Base-by-base conservation (phyloP, 441 rosid genomes). In the Geranium incanum region DNA sequence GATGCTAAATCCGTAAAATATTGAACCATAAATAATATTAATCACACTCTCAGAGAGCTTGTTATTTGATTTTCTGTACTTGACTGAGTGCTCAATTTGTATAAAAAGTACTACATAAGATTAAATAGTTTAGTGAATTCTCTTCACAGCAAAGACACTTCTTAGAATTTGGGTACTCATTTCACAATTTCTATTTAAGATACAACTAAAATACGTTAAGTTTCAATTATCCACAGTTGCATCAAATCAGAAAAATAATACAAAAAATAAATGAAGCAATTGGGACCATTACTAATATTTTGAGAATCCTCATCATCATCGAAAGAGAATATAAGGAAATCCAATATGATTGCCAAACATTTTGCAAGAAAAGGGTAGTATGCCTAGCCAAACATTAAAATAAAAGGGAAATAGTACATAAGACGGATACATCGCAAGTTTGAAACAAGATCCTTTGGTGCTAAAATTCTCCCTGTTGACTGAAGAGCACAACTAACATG, bases 371-470 rank as follows among this genome's bases (percentile, higher is more conserved):
- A 48, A 11, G 15, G 57, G n/a, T 0, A 60, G 0, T 60, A 21
- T 64, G 5, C 45, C 62, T n/a, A 41, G 6, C 70, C 13, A 3
- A 77, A 68, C 15, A 70, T 57, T 41, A 5, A 65, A 13, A 67
- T 15, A 43, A 62, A 72, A 62, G 36, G 3, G 62, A 69, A 0
- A 71, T 16, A 68, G 69, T 67, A 65, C 11, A 72, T 48, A 67
- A 71, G 66, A 81, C 82, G 88, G 93, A 80, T 95, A 90, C 99
- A 85, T 33, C 97, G 86, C 82, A 95, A 81, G 84, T 95, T 95
- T 15, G 88, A 86, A 76, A 95, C 98, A 37, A 92, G 87, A 82
- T 89, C 88, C 74, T 90, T 94, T 0, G 99, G 99, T 5, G 86
- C 90, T 79, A 91, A 77, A 70, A 84, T 88, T 78, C 86, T 82